phyloP scores from a whole-genome alignment of 2,329 filamentous ascomycete species.

The Mollisiaceae sp. region DNA sequence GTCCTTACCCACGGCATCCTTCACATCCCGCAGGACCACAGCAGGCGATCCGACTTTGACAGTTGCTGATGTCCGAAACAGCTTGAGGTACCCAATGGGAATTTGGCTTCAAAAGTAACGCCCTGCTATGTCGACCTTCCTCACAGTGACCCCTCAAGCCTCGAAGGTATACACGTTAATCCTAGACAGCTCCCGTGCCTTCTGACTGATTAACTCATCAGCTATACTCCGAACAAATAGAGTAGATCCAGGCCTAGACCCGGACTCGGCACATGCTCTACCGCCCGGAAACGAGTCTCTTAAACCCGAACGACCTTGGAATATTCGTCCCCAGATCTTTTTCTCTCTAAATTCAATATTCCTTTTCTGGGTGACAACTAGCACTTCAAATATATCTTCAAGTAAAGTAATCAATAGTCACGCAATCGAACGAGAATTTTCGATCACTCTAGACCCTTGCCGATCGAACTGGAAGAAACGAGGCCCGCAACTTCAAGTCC shows the following conservation, averaged over 20 bases:
- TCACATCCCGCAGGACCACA: not conserved
- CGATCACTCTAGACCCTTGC: slow-evolving; percentile 12
- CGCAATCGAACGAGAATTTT: slow-evolving; percentile 9
- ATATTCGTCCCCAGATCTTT: slow-evolving; percentile 24
- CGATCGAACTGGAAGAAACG: slow-evolving; percentile 17
- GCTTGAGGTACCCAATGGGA: not conserved
- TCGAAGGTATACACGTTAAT: not conserved
- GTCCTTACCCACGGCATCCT: not conserved
- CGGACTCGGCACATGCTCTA: not conserved
- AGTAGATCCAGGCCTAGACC: not conserved
- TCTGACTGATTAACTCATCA: slow-evolving; percentile 9
- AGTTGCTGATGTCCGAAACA: not conserved
- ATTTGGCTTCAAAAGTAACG: not conserved
- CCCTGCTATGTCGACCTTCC: not conserved
- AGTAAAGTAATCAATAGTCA: slow-evolving; percentile 10
- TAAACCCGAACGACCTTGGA: slow-evolving; percentile 8
- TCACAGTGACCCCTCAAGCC: not conserved
- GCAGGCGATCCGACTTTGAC: not conserved
- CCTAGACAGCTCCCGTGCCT: not conserved
- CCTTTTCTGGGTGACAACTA: slow-evolving; percentile 8
- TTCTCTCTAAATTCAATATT: slow-evolving; percentile 33
- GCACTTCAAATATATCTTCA: slow-evolving; percentile 22
- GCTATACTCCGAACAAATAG: not conserved
- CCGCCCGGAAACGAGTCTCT: not conserved
- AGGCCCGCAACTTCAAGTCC: not conserved